Base-by-base conservation (phyloP, 2,329 filamentous ascomycete genomes). In the Penicillium sp. region DNA sequence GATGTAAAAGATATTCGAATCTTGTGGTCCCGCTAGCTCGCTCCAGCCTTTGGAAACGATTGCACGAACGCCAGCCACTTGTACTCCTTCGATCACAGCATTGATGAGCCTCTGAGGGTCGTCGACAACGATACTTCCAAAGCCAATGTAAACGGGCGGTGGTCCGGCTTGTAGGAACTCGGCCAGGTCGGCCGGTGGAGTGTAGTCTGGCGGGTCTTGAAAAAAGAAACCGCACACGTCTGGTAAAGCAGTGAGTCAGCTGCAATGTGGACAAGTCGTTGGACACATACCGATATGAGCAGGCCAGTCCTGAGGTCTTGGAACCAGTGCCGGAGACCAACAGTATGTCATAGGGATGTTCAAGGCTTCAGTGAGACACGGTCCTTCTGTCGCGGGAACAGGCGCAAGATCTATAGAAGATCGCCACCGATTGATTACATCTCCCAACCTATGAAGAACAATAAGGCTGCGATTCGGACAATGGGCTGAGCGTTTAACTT, bases 371-470 rank as follows among this genome's bases (percentile, higher is more conserved):
- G 25, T 6, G 1, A 35, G 25, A 35, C 12, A 29, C 7, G 26
- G 26, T 9, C 26, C 33, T 20, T 35, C 33, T 3, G 26, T 18
- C 11, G 27, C 3, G 5, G 33, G 12, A 11, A 35, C 10, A 13
- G 14, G 15, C 2, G 26, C 33, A 5, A 35, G 22, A 13, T 16
- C 33, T 11, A 35, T 14, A 7, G 26, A 41, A 3, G 41, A 38
- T 7, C 49, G 47, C 28, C 50, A 52, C 14, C 43, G 15, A 23
- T 54, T 54, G 59, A 94, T 88, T 7, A 95, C 71, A 62, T 94
- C 88, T 33, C 88, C 87, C 7, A 94, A 67, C 0, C 86, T 86
- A 65, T 11, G 11, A 27, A 13, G 9, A 13, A 4, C 4, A n/a
- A 13, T 27, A 4, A 27, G 25, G 6, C 6, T 27, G 6, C 11